Conservation (phyloP, 2,329 filamentous ascomycete genomes). For the Arthrobotrys conoides region DNA sequence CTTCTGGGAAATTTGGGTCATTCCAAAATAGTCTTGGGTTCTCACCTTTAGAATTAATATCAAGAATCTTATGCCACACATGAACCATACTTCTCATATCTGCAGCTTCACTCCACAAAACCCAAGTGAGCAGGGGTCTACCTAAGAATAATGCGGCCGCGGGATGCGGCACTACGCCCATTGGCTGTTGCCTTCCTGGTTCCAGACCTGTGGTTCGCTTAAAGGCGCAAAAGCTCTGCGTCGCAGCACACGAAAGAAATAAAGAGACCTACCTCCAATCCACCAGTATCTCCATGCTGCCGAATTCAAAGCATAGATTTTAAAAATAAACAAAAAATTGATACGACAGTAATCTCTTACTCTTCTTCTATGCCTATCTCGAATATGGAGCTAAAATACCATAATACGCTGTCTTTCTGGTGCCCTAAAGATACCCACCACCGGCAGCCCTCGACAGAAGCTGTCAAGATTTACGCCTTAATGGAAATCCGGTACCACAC, state of each 20-base stretch:
- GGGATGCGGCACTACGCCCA: constrained; percentile 36
- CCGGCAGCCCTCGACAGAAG: constrained; percentile 47
- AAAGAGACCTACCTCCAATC: constrained; percentile 9
- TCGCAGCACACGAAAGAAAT: constrained; percentile 26
- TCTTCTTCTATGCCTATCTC: constrained; percentile 4
- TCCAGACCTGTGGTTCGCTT: constrained; percentile 56
- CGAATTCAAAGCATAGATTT: neutral
- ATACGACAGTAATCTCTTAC: neutral
- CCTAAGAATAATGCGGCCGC: constrained; percentile 39
- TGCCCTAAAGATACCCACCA: constrained; percentile 15
- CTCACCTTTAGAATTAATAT: neutral
- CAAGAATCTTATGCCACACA: neutral
- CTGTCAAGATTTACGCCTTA: constrained; percentile 28
- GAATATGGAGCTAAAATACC: neutral
- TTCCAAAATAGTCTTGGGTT: neutral
- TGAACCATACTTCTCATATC: neutral
- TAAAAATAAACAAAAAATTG: neutral
- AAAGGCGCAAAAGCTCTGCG: constrained; percentile 44
- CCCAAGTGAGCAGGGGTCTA: constrained; percentile 25
- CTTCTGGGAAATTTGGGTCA: neutral
- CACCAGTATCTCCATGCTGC: neutral
- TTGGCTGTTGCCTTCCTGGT: constrained; percentile 19
- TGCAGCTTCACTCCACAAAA: constrained; percentile 1
- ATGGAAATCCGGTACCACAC: constrained; percentile 23
- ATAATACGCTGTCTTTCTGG: constrained; percentile 39